phyloP scores from a whole-genome alignment of 2,329 filamentous ascomycete genomes.

The Daldinia sp. region DNA sequence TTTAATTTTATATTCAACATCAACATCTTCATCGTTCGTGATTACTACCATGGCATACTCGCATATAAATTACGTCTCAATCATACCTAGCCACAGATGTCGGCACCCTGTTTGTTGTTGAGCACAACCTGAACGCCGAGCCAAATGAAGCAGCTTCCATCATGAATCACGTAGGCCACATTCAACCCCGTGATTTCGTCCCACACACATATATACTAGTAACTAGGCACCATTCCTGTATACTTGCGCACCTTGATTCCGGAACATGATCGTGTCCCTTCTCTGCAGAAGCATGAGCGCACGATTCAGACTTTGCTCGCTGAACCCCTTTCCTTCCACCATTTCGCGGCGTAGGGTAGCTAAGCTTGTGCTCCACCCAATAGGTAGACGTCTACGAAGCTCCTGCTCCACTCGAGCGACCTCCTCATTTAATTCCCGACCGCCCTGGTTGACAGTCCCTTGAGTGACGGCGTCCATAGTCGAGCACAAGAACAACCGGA shows the following conservation, averaged over 20 bases:
- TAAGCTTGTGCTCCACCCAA: constrained; percentile 94
- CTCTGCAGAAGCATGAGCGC: constrained; percentile 87
- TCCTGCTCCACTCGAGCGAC: constrained; percentile 87
- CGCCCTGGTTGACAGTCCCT: constrained; percentile 72
- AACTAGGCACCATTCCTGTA: constrained; percentile 75
- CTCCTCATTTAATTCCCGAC: constrained; percentile 90
- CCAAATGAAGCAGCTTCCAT: constrained; percentile 10
- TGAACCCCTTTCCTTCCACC: constrained; percentile 90
- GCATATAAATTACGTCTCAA: constrained; percentile 9
- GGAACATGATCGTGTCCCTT: constrained; percentile 84
- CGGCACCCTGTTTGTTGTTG: constrained; percentile 6
- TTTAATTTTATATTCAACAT: neutral
- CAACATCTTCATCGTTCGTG: neutral
- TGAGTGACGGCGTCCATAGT: constrained; percentile 98
- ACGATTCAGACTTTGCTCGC: constrained; percentile 83
- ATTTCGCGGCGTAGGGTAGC: constrained; percentile 88
- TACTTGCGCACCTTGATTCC: constrained; percentile 78
- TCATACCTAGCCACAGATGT: constrained; percentile 19
- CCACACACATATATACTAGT: too few relatives aligned
- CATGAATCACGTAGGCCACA: constrained; percentile 11
- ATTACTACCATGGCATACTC: constrained; percentile 19
- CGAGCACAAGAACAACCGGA: constrained; percentile 91
- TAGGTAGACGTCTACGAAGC: constrained; percentile 83
- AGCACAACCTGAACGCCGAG: constrained; percentile 33
- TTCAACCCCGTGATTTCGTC: neutral